Conservation (phyloP, 2,329 filamentous ascomycete genomes). For the Sordariomycetes sp. region DNA sequence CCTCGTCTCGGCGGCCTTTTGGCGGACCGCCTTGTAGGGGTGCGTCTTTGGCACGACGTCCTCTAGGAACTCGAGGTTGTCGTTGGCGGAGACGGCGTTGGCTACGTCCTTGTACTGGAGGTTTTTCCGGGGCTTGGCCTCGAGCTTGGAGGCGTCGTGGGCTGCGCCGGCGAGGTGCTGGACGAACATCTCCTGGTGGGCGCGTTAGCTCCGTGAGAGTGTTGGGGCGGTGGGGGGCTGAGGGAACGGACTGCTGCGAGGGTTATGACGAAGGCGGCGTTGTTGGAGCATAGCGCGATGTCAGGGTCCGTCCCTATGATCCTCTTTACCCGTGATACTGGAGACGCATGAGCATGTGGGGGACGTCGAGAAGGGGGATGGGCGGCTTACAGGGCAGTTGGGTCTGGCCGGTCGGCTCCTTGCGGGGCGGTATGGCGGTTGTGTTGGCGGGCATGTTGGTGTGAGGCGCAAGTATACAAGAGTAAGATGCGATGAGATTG, state of each 20-base stretch:
- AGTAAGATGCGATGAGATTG: background rate
- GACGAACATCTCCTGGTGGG: constrained; percentile 77
- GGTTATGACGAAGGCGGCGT: constrained; percentile 87
- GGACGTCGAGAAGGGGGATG: background rate
- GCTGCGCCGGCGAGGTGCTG: constrained; percentile 79
- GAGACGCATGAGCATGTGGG: constrained; percentile 6
- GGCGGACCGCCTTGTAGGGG: constrained; percentile 68
- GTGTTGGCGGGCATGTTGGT: constrained; percentile 78
- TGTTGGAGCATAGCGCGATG: constrained; percentile 76
- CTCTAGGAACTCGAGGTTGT: constrained; percentile 88
- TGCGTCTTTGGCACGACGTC: constrained; percentile 83
- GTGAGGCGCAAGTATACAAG: background rate
- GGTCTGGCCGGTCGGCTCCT: constrained; percentile 74
- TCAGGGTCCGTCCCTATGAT: constrained; percentile 85
- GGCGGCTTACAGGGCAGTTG: constrained; percentile 63
- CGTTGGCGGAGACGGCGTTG: constrained; percentile 71
- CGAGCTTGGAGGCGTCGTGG: constrained; percentile 78
- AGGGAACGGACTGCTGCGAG: constrained; percentile 57
- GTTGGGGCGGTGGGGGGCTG: background rate
- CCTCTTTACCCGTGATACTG: constrained; percentile 91
- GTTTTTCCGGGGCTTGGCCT: constrained; percentile 83
- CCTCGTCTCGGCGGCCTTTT: constrained; percentile 36
- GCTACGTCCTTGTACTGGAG: constrained; percentile 94
- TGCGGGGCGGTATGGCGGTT: constrained; percentile 62
- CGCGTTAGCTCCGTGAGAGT: background rate